These are phyloP conservation scores for Sclerotinia sclerotiorum DNA, from an alignment of 2,329 filamentous ascomycete species.

Conservation along the genomic window DNA sequence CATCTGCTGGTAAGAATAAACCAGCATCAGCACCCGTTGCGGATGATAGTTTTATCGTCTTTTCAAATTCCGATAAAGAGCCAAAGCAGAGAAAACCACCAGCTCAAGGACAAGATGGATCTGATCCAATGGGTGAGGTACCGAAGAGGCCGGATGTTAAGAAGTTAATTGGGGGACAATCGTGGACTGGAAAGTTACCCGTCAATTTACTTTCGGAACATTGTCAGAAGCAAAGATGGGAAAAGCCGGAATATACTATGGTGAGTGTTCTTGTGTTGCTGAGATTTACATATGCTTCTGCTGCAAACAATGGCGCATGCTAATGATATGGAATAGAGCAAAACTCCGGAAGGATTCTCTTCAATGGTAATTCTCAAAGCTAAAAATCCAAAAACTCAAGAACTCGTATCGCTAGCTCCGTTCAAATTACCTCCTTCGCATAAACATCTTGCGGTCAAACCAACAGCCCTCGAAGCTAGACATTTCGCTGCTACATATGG, in stretches of 20 bases:
- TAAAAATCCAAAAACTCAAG: slow-evolving; percentile 78
- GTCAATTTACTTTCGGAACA: slow-evolving; percentile 92
- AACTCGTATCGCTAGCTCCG: slow-evolving; percentile 71
- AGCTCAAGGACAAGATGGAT: slow-evolving; percentile 32
- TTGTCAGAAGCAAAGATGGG: slow-evolving; percentile 95
- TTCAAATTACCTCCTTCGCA: slow-evolving; percentile 78
- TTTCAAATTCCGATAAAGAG: slow-evolving; percentile 59
- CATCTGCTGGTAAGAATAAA: slow-evolving; percentile 36
- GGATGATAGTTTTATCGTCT: slow-evolving; percentile 56
- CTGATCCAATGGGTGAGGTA: slow-evolving; percentile 37
- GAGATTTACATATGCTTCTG: neutral
- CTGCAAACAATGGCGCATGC: neutral
- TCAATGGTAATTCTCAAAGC: slow-evolving; percentile 77
- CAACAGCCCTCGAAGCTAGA: slow-evolving; percentile 83
- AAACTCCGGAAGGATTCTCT: slow-evolving; percentile 71
- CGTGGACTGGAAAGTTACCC: slow-evolving; percentile 96
- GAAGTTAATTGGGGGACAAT: slow-evolving; percentile 88
- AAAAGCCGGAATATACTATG: slow-evolving; percentile 87
- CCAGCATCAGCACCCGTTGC: slow-evolving; percentile 35
- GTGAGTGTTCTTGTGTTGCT: slow-evolving; percentile 44
- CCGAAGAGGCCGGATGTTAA: slow-evolving; percentile 58
- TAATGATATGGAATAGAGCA: slow-evolving; percentile 48
- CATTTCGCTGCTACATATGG: slow-evolving; percentile 93
- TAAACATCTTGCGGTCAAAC: slow-evolving; percentile 71
- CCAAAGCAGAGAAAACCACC: slow-evolving; percentile 39